These are phyloP conservation scores for Elsinoe arachidis DNA, from an alignment of 2,329 filamentous ascomycete genomes.

Conservation along the genomic window DNA sequence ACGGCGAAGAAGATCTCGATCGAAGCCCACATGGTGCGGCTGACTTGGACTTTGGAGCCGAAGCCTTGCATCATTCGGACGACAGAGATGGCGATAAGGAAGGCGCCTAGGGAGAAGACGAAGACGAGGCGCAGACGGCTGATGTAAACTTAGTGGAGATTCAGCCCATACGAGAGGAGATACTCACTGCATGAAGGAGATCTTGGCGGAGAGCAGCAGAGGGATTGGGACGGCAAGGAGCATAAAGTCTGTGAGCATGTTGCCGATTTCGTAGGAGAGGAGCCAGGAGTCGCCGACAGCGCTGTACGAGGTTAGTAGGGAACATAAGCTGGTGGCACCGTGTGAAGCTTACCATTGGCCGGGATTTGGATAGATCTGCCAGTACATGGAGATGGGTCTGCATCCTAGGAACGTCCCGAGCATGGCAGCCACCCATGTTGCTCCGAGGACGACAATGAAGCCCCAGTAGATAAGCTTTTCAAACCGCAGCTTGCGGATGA, in stretches of 20 bases:
- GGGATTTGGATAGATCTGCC: background rate
- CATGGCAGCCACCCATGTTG: background rate
- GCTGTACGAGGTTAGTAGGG: background rate
- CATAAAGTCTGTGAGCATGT: background rate
- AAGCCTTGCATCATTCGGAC: conserved; percentile 1
- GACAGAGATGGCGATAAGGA: background rate
- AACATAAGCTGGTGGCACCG: background rate
- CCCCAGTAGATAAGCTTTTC: conserved; percentile 1
- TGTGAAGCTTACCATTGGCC: background rate
- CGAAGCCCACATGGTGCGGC: background rate
- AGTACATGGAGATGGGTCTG: background rate
- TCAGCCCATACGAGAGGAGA: background rate
- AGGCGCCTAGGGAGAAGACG: background rate
- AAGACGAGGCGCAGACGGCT: background rate
- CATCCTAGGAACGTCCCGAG: background rate
- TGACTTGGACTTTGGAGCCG: background rate
- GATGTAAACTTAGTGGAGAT: background rate
- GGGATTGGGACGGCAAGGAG: background rate
- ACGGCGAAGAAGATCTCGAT: background rate
- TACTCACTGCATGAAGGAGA: background rate
- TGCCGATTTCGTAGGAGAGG: background rate
- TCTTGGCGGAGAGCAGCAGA: background rate
- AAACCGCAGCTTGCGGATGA: background rate
- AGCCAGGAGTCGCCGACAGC: background rate
- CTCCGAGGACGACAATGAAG: background rate